Percentiles rank a stretch among this genome's conserved stretches.
These are phyloP conservation scores for Multifurca ochricompacta DNA, from an alignment of 768 basidiomycete genomes.

Conservation along the genomic window DNA sequence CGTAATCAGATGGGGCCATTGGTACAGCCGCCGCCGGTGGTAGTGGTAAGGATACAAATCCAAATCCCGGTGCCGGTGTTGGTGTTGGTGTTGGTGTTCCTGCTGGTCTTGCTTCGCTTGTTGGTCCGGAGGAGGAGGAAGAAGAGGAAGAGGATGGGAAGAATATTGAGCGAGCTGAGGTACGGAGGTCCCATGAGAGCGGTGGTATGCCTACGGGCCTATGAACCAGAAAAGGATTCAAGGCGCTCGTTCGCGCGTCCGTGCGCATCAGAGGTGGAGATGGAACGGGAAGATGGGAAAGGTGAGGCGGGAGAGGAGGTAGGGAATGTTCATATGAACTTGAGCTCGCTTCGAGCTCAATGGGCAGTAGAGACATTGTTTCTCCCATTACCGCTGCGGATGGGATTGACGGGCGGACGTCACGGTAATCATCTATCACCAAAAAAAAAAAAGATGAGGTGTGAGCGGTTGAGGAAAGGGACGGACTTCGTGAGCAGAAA, in stretches of 20 bases:
- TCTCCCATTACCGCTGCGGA: not conserved
- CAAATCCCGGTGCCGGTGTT: too few relatives aligned
- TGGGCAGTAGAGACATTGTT: not conserved
- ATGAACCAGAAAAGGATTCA: constrained; percentile 53
- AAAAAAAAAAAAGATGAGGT: too few relatives aligned
- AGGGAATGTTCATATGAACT: constrained; percentile 35
- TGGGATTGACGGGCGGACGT: too few relatives aligned
- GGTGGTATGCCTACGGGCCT: constrained; percentile 34
- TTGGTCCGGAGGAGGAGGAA: too few relatives aligned
- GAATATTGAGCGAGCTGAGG: constrained; percentile 16
- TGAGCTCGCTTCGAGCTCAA: not conserved
- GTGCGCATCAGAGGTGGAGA: constrained; percentile 22
- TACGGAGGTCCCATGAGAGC: constrained; percentile 43
- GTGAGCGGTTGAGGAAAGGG: too few relatives aligned
- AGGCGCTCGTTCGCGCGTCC: constrained; percentile 39
- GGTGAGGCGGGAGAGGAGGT: constrained; percentile 34
- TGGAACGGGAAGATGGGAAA: constrained; percentile 31
- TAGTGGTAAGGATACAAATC: too few relatives aligned
- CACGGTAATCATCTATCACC: too few relatives aligned
- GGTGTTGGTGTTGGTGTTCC: too few relatives aligned
- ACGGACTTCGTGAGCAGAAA: too few relatives aligned
- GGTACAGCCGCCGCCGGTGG: constrained; percentile 28
- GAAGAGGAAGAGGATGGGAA: constrained; percentile 25
- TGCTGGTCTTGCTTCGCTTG: too few relatives aligned
- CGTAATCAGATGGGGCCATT: constrained; percentile 23